Percentiles rank a stretch among this genome's conserved stretches.
Evolutionary conservation across 345 rosid genomes (phyloP).

Genomic region (Brassica nigra): DNA sequence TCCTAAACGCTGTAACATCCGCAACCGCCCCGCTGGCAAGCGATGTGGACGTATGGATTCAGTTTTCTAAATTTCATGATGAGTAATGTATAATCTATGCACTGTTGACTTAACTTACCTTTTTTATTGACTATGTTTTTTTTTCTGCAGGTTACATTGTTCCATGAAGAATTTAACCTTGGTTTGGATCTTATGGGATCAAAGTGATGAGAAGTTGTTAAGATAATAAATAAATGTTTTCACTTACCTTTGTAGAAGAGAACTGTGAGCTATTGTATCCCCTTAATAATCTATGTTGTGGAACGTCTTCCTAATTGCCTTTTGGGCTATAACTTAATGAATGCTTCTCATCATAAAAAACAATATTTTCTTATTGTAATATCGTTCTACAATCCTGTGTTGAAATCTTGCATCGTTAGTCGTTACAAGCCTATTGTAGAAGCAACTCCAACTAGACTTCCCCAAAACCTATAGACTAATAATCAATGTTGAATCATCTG

Average conservation of each 20-base stretch:
- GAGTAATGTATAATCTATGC: background rate
- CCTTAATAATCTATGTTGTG: background rate
- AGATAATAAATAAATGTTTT: constrained; percentile 26
- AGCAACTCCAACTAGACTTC: constrained; percentile 91
- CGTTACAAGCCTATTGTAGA: constrained; percentile 79
- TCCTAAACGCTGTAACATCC: constrained; percentile 83
- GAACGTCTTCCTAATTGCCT: constrained; percentile 36
- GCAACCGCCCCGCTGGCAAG: constrained; percentile 67
- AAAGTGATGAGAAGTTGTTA: background rate
- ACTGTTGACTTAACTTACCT: background rate
- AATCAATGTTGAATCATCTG: constrained; percentile 57
- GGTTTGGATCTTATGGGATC: background rate
- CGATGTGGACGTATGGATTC: constrained; percentile 75
- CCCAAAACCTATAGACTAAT: constrained; percentile 68
- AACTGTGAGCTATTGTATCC: constrained; percentile 22
- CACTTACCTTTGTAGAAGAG: constrained; percentile 27
- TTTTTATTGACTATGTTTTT: background rate
- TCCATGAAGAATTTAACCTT: constrained; percentile 7
- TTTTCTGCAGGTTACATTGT: constrained; percentile 34
- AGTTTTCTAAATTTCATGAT: background rate
- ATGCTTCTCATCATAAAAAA: constrained; percentile 33
- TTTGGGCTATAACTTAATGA: constrained; percentile 28
- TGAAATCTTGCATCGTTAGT: background rate
- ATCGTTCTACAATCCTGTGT: background rate
- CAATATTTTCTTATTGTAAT: background rate